phyloP scores from a whole-genome alignment of 192 early-diverging fungal species.

The Jimgerdemannia flammicorona region DNA sequence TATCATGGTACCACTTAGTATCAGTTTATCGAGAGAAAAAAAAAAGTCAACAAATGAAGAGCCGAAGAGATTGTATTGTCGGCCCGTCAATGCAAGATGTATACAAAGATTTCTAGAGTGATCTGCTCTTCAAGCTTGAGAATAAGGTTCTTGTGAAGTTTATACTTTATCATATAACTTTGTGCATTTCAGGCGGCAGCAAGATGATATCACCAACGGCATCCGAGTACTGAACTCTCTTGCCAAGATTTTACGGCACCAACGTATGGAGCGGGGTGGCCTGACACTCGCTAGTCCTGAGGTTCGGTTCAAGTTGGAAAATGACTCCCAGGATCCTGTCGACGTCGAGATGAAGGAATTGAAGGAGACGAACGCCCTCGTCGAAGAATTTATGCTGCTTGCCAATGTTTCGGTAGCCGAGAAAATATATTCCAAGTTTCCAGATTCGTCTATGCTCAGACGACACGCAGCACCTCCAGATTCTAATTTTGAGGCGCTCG shows the following conservation, averaged over 20 bases:
- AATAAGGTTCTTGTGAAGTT: too few species aligned
- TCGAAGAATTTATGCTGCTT: slow-evolving; percentile 98
- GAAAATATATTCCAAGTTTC: slow-evolving; percentile 76
- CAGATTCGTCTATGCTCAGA: slow-evolving; percentile 77
- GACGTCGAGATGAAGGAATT: slow-evolving; percentile 86
- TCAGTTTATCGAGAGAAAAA: slow-evolving; percentile 10
- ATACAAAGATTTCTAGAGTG: too few species aligned
- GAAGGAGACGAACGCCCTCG: slow-evolving; percentile 88
- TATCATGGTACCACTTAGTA: slow-evolving; percentile 7
- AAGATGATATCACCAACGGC: slow-evolving; percentile 62
- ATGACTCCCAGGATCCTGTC: slow-evolving; percentile 82
- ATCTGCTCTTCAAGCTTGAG: too few species aligned
- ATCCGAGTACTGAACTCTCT: slow-evolving; percentile 72
- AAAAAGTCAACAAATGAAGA: too few species aligned
- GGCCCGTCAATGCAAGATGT: background rate
- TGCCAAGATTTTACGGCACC: slow-evolving; percentile 77
- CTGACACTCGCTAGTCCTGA: slow-evolving; percentile 88
- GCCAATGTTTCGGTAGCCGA: slow-evolving; percentile 96
- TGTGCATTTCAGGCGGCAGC: slow-evolving; percentile 41
- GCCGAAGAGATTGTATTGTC: background rate
- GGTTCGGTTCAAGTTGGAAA: slow-evolving; percentile 90
- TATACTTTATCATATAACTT: slow-evolving; percentile 44
- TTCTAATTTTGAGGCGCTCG: slow-evolving; percentile 47
- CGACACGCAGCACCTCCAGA: slow-evolving; percentile 52
- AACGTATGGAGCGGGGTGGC: slow-evolving; percentile 80